Percentiles rank a stretch among this genome's conserved stretches.
Evolutionary conservation across 2,329 filamentous ascomycete species (phyloP).

Genomic region (Diaporthe longicolla): DNA sequence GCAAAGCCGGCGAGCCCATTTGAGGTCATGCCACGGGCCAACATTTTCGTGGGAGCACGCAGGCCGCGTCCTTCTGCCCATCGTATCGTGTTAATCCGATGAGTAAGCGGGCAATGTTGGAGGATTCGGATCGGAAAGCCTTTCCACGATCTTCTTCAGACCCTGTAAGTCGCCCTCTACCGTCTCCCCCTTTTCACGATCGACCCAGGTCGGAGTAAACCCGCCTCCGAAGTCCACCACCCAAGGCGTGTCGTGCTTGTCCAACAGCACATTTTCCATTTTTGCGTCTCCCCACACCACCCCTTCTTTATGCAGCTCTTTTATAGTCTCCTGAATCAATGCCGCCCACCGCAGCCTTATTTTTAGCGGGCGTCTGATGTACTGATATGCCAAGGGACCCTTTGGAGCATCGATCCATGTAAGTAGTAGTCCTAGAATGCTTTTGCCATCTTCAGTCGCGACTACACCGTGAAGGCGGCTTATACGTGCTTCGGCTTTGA

Average conservation of each 20-base stretch:
- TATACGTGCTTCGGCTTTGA: background rate
- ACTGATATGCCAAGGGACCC: background rate
- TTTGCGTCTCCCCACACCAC: conserved; percentile 52
- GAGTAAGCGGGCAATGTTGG: too few relatives aligned
- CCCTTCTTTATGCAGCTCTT: conserved; percentile 44
- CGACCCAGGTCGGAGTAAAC: conserved; percentile 49
- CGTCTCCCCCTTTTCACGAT: conserved; percentile 45
- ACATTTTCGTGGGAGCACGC: background rate
- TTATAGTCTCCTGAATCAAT: conserved; percentile 44
- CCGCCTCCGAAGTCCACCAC: conserved; percentile 50
- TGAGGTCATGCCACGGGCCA: background rate
- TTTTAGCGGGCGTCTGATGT: background rate
- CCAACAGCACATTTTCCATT: conserved; percentile 49
- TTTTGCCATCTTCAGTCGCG: background rate
- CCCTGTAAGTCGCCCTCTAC: conserved; percentile 45
- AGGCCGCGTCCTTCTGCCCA: background rate
- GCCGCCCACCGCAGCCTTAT: conserved; percentile 38
- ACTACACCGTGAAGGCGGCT: conserved; percentile 1
- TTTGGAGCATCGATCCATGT: conserved; percentile 7
- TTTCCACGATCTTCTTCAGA: background rate
- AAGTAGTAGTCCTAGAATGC: background rate
- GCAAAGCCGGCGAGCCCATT: too few relatives aligned
- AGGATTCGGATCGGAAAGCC: background rate
- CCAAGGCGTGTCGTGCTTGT: conserved; percentile 47
- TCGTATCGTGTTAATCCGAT: too few relatives aligned